Percentiles rank a stretch among this genome's conserved stretches.
Conservation (phyloP, 345 rosid genomes). For the Bretschneidera sinensis region DNA sequence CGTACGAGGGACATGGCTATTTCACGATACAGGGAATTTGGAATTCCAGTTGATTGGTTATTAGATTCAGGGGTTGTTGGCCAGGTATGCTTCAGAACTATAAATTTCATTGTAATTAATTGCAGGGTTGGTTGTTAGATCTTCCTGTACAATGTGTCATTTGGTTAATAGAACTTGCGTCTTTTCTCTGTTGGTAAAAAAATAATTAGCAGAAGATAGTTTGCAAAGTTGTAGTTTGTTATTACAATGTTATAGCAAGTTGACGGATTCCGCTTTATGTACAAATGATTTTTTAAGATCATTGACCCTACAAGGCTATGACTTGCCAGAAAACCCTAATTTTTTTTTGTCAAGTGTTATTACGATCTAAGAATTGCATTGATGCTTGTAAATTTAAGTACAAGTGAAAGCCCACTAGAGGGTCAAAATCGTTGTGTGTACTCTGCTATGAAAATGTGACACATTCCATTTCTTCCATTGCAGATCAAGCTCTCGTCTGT, state of each 20-base stretch:
- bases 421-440: background rate
- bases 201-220: background rate
- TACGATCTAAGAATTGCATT: slow-evolving; percentile 1
- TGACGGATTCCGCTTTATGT: background rate
- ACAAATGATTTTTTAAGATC: background rate
- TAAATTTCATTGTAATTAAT: background rate
- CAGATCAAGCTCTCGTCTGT: slow-evolving; percentile 98
- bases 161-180: background rate
- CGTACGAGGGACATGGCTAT: slow-evolving; percentile 97
- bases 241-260: background rate
- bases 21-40: slow-evolving; percentile 78
- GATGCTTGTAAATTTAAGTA: background rate
- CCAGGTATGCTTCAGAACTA: slow-evolving; percentile 48
- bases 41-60: slow-evolving; percentile 86
- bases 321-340: background rate
- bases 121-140: background rate
- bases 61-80: slow-evolving; percentile 87
- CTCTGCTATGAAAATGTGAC: slow-evolving; percentile 3
- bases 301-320: background rate
- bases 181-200: background rate
- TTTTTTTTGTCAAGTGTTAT: background rate
- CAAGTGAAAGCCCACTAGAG: background rate
- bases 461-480: slow-evolving; percentile 1
- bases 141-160: background rate
- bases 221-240: background rate